phyloP scores from a whole-genome alignment of 2,329 filamentous ascomycete species.

The Pestalotiopsis sp. region DNA sequence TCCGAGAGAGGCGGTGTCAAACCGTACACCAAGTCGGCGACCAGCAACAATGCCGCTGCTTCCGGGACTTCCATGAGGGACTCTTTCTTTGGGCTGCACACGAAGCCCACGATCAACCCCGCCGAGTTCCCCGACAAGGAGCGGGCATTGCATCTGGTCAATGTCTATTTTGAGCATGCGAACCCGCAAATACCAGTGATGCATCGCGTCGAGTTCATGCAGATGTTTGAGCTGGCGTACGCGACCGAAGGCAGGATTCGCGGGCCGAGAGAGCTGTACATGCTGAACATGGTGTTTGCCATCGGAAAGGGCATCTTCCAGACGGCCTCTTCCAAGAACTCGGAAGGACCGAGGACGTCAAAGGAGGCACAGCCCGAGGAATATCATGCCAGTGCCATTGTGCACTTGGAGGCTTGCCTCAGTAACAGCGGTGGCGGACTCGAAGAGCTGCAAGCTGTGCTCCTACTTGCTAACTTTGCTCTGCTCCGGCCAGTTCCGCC shows the following conservation, averaged over 20 bases:
- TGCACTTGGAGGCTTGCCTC: constrained; percentile 86
- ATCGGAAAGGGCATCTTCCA: constrained; percentile 94
- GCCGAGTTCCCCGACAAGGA: constrained; percentile 81
- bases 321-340: constrained; percentile 50
- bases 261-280: constrained; percentile 82
- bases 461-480: constrained; percentile 89
- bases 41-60: constrained; percentile 45
- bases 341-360: constrained; percentile 20
- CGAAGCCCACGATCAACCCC: constrained; percentile 82
- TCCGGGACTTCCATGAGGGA: constrained; percentile 85
- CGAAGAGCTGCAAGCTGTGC: constrained; percentile 90
- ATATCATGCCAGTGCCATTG: constrained; percentile 92
- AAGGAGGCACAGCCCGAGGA: constrained; percentile 80
- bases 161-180: constrained; percentile 92
- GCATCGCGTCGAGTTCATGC: constrained; percentile 86
- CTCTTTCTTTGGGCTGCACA: constrained; percentile 96
- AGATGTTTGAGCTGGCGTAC: constrained; percentile 83
- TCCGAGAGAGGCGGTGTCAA: constrained; percentile 67
- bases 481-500: constrained; percentile 88
- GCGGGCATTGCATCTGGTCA: constrained; percentile 71
- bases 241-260: constrained; percentile 65
- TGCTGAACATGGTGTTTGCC: constrained; percentile 95
- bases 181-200: constrained; percentile 95
- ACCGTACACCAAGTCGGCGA: constrained; percentile 53
- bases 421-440: constrained; percentile 84